Evolutionary conservation across 768 basidiomycete genomes (phyloP).

Genomic region (Daedaleopsis nitida): DNA sequence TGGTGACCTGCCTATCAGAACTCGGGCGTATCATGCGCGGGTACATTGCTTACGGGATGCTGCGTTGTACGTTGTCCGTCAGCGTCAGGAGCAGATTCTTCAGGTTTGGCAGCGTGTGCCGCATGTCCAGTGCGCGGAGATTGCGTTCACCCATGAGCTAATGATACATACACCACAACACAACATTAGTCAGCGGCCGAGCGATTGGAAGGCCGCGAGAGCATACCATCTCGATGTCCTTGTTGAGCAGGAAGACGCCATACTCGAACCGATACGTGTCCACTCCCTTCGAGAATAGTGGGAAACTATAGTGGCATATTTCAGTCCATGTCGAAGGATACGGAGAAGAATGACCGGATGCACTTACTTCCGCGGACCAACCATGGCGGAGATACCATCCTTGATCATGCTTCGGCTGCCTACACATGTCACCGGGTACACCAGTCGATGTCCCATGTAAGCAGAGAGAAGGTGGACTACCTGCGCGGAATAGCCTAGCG

Average conservation of each 20-base stretch:
- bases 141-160: slow-evolving; percentile 93
- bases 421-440: slow-evolving; percentile 89
- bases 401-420: slow-evolving; percentile 90
- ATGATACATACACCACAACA: not conserved
- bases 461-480: slow-evolving; percentile 79
- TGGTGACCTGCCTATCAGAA: not conserved
- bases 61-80: slow-evolving; percentile 65
- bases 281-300: slow-evolving; percentile 90
- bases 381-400: slow-evolving; percentile 93
- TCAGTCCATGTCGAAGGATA: not conserved
- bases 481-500: slow-evolving; percentile 89
- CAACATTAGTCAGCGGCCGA: slow-evolving; percentile 8
- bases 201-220: slow-evolving; percentile 1
- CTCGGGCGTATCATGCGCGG: not conserved
- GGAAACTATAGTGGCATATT: slow-evolving; percentile 64
- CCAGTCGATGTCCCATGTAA: slow-evolving; percentile 73
- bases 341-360: not conserved
- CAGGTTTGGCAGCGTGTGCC: slow-evolving; percentile 95
- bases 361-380: slow-evolving; percentile 89
- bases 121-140: slow-evolving; percentile 86
- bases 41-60: slow-evolving; percentile 42
- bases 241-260: slow-evolving; percentile 95
- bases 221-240: slow-evolving; percentile 91
- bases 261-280: slow-evolving; percentile 98
- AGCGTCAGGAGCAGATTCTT: slow-evolving; percentile 90